Conservation (phyloP, 2,329 filamentous ascomycete species). For the Cladosporium sp. region DNA sequence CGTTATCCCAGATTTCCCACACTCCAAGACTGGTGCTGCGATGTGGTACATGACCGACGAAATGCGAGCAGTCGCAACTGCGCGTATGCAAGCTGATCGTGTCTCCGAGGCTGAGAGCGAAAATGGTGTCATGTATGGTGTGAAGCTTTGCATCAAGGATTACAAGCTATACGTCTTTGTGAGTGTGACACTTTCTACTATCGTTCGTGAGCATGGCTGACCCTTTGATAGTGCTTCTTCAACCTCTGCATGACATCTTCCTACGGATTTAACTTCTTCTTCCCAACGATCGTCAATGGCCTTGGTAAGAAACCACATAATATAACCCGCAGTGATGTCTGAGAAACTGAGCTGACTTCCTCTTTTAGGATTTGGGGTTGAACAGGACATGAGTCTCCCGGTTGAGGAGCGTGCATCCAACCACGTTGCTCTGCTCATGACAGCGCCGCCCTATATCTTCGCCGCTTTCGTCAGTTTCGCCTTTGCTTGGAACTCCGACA, state of each 20-base stretch:
- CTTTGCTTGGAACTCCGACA: slow-evolving; percentile 11
- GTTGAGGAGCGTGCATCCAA: neutral
- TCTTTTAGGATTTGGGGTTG: neutral
- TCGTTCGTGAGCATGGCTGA: neutral
- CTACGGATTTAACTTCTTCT: slow-evolving; percentile 10
- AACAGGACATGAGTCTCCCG: neutral
- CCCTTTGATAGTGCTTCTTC: neutral
- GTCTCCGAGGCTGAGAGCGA: slow-evolving; percentile 4
- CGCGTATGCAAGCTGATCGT: slow-evolving; percentile 12
- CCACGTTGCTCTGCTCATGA: slow-evolving; percentile 37
- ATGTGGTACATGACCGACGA: slow-evolving; percentile 18
- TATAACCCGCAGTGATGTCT: neutral
- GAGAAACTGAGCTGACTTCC: neutral
- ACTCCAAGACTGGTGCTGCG: slow-evolving; percentile 9
- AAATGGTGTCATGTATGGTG: slow-evolving; percentile 4
- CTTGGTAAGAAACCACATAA: neutral
- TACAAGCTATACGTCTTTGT: slow-evolving; percentile 16
- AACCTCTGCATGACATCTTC: slow-evolving; percentile 7
- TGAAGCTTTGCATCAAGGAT: slow-evolving; percentile 7
- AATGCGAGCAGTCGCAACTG: slow-evolving; percentile 11
- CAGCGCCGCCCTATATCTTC: slow-evolving; percentile 63
- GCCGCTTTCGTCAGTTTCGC: slow-evolving; percentile 32
- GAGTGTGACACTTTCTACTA: neutral
- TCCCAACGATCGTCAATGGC: neutral
- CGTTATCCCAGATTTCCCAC: slow-evolving; percentile 63